Percentiles rank a stretch among this genome's conserved stretches.
Conservation (phyloP, 2,329 filamentous ascomycete species). For the Didymella glomerata region DNA sequence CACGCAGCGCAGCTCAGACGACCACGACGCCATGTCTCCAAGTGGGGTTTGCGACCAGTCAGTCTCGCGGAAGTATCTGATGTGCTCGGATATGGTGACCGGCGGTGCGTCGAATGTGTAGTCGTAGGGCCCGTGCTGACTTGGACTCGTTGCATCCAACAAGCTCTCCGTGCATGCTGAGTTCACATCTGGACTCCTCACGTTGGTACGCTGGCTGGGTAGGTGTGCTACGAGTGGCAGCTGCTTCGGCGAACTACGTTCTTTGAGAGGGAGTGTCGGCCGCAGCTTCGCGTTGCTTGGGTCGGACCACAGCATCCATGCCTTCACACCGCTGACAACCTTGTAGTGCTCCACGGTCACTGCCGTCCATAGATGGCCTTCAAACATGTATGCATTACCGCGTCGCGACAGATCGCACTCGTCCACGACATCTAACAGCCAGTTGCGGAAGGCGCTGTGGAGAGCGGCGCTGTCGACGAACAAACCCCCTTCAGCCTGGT, state of each 20-base stretch:
- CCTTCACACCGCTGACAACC: slow-evolving; percentile 42
- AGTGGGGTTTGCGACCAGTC: slow-evolving; percentile 77
- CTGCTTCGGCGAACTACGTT: slow-evolving; percentile 55
- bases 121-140: slow-evolving; percentile 28
- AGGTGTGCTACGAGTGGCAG: slow-evolving; percentile 32
- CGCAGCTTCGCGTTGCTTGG: slow-evolving; percentile 4
- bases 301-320: slow-evolving; percentile 22
- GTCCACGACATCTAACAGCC: slow-evolving; percentile 31
- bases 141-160: neutral
- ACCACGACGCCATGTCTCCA: slow-evolving; percentile 76
- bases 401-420: slow-evolving; percentile 21
- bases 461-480: slow-evolving; percentile 28
- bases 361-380: slow-evolving; percentile 40
- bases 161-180: neutral
- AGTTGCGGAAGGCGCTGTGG: slow-evolving; percentile 39
- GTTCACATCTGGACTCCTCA: slow-evolving; percentile 7
- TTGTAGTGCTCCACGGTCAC: slow-evolving; percentile 33
- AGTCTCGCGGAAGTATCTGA: slow-evolving; percentile 72
- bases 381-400: slow-evolving; percentile 35
- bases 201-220: neutral
- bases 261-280: slow-evolving; percentile 3
- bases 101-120: slow-evolving; percentile 25
- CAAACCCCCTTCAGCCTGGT: slow-evolving; percentile 20
- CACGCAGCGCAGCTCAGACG: slow-evolving; percentile 73
- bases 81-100: slow-evolving; percentile 66